Percentiles rank a stretch among this genome's conserved stretches.
Evolutionary conservation across 129 eudicot genomes (phyloP).

Genomic region (Helianthus annuus): HanXRQr2.0-SUNRISE NC_035449.2:77115565-77116064

Average conservation of each 20-base stretch:
- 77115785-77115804: conserved; percentile 90
- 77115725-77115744: conserved; percentile 99
- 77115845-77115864: conserved; percentile 68
- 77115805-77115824: conserved; percentile 79
- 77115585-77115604: too few relatives aligned
- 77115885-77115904: conserved; percentile 65
- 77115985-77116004: neutral
- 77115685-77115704: conserved; percentile 75
- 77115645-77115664: conserved; percentile 65
- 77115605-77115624: neutral
- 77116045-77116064: too few relatives aligned
- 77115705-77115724: conserved; percentile 81
- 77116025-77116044: too few relatives aligned
- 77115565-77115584: too few relatives aligned
- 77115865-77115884: conserved; percentile 44
- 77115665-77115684: conserved; percentile 65
- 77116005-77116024: too few relatives aligned
- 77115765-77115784: conserved; percentile 94
- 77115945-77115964: conserved; percentile 38
- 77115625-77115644: conserved; percentile 69
- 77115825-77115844: conserved; percentile 63
- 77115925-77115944: conserved; percentile 36
- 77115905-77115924: conserved; percentile 45
- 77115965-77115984: neutral
- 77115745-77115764: conserved; percentile 77